Evolutionary conservation across 2,329 filamentous ascomycete genomes (phyloP), one percentile per base, ranked within the genome.

Genomic region (Microsporum audouinii): DNA sequence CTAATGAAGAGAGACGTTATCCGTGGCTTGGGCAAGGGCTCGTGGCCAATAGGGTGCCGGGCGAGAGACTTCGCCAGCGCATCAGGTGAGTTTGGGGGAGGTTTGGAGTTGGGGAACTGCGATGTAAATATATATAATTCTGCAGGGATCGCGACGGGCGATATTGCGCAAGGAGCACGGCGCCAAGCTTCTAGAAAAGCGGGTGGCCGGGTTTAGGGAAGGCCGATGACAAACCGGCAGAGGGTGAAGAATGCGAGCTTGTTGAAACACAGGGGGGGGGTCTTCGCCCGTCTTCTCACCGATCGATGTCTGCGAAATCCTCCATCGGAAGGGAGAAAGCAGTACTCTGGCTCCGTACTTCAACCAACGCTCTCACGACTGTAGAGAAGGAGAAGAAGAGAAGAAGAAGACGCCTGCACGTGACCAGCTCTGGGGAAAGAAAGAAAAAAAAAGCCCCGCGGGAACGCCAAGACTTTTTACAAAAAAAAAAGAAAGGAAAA

Each of bases 181-280:
- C 14, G 6, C 29, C 51, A 12, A 55, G 51, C 51, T 55, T 55
- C 51, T 55, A 55, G 51, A 55, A 51, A 55, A 55, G 51, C 51
- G 51, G 51, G 51, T 36, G 51, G 51, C 49, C 49, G 49, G 49
- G 49, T 53, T 33, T 31, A 53, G 49, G 49, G 49, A 53, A 53
- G 49, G 49, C 17, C 49, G 49, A 53, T 53, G 49, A 53, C 49
- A 53, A 53, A 53, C 49, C 49, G 5, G 23, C 45, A 27, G 27
- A 27, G 29, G 27, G 27, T 14, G 27, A 34, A 33, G 49, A 34
- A 53, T 10, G 8, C 49, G 7, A 53, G 49, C 29, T 31, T 17
- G 49, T 34, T 53, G 49, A 53, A 53, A 53, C 49, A 53, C 17
- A 23, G 17, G 17, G 17, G 17, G 17, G 49, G 49, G 49, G 49